Evolutionary conservation across 1,139 yeast species (phyloP).

Genomic region (Arxiozyma telluris): DNA sequence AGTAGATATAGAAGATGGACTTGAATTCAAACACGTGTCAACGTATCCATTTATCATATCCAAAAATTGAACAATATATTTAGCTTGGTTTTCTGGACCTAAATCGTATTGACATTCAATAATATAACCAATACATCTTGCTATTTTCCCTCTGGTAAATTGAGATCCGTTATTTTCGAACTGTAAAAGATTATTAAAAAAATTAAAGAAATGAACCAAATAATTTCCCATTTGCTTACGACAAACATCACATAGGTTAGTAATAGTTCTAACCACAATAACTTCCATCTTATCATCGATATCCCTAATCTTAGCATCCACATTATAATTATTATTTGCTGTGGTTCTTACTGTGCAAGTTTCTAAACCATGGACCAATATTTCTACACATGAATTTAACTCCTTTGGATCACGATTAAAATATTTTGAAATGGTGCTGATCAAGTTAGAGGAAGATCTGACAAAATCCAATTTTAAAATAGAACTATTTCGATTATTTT

Average conservation of each 20-base stretch:
- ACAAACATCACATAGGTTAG: conserved; percentile 53
- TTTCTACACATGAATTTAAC: conserved; percentile 43
- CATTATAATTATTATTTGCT: conserved; percentile 6
- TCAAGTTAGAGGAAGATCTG: conserved; percentile 42
- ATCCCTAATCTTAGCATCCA: conserved; percentile 6
- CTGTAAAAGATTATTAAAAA: conserved; percentile 45
- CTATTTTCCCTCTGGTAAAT: conserved; percentile 51
- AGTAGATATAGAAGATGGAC: conserved; percentile 10
- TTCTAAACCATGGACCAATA: conserved; percentile 36
- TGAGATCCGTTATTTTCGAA: conserved; percentile 38
- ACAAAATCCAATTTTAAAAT: conserved; percentile 25
- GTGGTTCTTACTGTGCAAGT: conserved; percentile 13
- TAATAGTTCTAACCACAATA: conserved; percentile 49
- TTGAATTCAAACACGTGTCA: conserved; percentile 14
- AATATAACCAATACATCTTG: conserved; percentile 53
- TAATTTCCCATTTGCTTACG: conserved; percentile 39
- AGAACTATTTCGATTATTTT: conserved; percentile 2
- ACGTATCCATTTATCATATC: conserved; percentile 22
- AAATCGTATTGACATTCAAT: conserved; percentile 41
- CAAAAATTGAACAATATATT: conserved; percentile 25
- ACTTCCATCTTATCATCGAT: conserved; percentile 26
- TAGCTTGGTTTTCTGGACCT: conserved; percentile 37
- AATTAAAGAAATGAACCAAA: conserved; percentile 44
- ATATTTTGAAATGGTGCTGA: conserved; percentile 50
- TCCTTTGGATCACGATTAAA: conserved; percentile 35